Evolutionary conservation across 2,329 filamentous ascomycete genomes (phyloP), one percentile per base, ranked within the genome.

Genomic region (Aspergillus candidus): DNA sequence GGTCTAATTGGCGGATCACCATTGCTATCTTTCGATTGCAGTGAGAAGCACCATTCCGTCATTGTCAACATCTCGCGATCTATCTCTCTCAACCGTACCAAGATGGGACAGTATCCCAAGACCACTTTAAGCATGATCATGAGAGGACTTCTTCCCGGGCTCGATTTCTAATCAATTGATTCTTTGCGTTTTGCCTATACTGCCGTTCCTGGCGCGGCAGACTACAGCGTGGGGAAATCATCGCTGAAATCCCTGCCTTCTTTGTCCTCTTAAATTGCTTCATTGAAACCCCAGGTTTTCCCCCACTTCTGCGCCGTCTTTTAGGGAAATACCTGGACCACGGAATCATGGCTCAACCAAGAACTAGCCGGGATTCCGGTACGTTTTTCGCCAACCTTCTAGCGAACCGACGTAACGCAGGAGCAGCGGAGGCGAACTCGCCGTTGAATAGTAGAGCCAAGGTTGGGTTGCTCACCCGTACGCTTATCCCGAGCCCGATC

Each of bases 401-500:
- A 30, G 36, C 29, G 34, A 46, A 33, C 11, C 41, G 27, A 32
- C 18, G 41, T 13, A 32, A 36, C 32, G 44, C 40, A 17, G 46
- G 43, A 11, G 37, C 37, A 13, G 53, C 53, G 53, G 50, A 55
- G 35, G 47, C 48, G 35, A 49, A 52, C 22, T 32, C 36, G 4
- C 31, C 39, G 29, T 38, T 44, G 18, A 32, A 40, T n/a, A 29
- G 36, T 27, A 65, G 57, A 44, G 80, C 84, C 5, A 68, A 66
- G 14, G 77, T 83, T 47, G 93, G 88, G 4, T 60, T 97, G 29
- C 73, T 97, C 36, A 88, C 88, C 1, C 82, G 79, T 58, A 95
- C 90, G 0, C 63, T 94, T 27, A 72, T 91, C 40, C 78, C 82
- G 41, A 94, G 86, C 50, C 86, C 90, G 2, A 72, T 85, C 31